Conservation (phyloP, 106 monocot genomes). For the Apostasia ramifera region DNA sequence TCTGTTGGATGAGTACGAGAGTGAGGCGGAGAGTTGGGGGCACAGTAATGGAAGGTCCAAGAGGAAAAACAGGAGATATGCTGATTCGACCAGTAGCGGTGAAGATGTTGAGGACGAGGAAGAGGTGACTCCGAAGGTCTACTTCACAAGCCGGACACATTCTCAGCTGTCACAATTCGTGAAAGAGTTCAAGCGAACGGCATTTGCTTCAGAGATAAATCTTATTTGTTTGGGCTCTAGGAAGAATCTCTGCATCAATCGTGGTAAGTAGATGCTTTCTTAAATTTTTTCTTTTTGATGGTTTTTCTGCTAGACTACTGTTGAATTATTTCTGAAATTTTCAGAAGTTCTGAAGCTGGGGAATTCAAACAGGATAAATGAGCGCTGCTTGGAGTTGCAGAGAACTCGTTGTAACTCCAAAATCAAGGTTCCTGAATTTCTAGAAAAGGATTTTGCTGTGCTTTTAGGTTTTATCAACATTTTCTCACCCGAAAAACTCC, state of each 20-base stretch:
- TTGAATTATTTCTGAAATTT: neutral
- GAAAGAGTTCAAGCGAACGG: constrained; percentile 69
- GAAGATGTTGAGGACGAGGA: constrained; percentile 38
- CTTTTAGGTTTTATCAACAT: too few species aligned
- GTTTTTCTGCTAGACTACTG: neutral
- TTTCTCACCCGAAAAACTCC: too few species aligned
- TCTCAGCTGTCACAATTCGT: constrained; percentile 92
- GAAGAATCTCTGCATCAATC: constrained; percentile 84
- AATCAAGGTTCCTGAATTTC: constrained; percentile 38
- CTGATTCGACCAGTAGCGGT: constrained; percentile 38
- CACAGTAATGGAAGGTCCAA: constrained; percentile 23
- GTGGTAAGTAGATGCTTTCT: constrained; percentile 30
- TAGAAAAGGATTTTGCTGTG: too few species aligned
- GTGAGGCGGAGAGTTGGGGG: constrained; percentile 40
- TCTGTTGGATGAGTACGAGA: constrained; percentile 85
- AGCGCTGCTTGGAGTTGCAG: constrained; percentile 82
- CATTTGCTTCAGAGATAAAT: constrained; percentile 59
- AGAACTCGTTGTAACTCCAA: constrained; percentile 47
- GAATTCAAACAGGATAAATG: constrained; percentile 65
- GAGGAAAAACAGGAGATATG: constrained; percentile 33
- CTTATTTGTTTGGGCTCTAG: constrained; percentile 70
- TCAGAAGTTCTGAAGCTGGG: constrained; percentile 74
- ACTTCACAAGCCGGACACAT: constrained; percentile 84
- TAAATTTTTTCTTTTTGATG: neutral
- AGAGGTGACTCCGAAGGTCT: constrained; percentile 72